Evolutionary conservation across 176 grass and related monocot genomes (phyloP).

Genomic region (Zoysia japonica): DNA sequence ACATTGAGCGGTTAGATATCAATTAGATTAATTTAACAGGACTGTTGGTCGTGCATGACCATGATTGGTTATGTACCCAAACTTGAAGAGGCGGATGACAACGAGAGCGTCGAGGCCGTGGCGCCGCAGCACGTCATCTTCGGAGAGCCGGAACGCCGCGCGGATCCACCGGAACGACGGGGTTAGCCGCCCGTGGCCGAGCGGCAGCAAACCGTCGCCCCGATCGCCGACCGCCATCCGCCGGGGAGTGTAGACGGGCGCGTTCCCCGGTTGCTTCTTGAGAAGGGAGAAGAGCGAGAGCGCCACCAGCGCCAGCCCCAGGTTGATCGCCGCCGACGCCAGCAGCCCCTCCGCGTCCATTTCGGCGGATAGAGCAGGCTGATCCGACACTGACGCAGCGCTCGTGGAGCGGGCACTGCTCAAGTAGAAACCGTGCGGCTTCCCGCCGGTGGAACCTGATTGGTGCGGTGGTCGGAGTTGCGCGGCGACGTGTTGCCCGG

Average conservation of each 20-base stretch:
- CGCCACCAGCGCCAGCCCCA: slow-evolving; percentile 67
- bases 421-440: background rate
- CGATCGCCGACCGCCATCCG: slow-evolving; percentile 41
- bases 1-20: background rate
- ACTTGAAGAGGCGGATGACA: slow-evolving; percentile 78
- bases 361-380: too few species aligned
- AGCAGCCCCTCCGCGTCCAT: slow-evolving; percentile 73
- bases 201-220: slow-evolving; percentile 37
- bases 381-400: background rate
- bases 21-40: background rate
- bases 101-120: slow-evolving; percentile 79
- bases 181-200: slow-evolving; percentile 41
- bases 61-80: slow-evolving; percentile 40
- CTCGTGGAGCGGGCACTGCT: background rate
- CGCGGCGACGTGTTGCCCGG: slow-evolving; percentile 41
- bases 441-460: background rate
- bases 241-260: slow-evolving; percentile 62
- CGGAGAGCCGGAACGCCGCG: slow-evolving; percentile 62
- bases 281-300: slow-evolving; percentile 86
- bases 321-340: slow-evolving; percentile 74
- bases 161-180: slow-evolving; percentile 68
- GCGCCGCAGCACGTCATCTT: slow-evolving; percentile 62
- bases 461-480: background rate
- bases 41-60: background rate
- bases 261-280: slow-evolving; percentile 77